Evolutionary conservation across 345 rosid genomes (phyloP).

Genomic region (Excoecaria cochinchinensis): DNA sequence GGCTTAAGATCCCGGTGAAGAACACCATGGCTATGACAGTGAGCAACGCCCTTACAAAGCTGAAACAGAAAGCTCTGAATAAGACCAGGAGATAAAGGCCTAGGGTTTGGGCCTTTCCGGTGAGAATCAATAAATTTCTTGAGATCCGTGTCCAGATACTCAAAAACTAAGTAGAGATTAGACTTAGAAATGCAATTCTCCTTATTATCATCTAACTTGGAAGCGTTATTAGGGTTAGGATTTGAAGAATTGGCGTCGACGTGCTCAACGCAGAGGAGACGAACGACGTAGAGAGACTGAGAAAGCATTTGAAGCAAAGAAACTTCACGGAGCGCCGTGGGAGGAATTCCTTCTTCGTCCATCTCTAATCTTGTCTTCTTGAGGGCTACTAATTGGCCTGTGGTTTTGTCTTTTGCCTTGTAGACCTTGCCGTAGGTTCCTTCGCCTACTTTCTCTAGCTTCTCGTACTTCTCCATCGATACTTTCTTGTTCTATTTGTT

Average conservation of each 20-base stretch:
- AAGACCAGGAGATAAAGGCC: conserved; percentile 51
- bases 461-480: conserved; percentile 91
- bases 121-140: conserved; percentile 82
- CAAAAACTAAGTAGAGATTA: conserved; percentile 81
- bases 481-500: neutral
- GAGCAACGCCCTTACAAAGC: conserved; percentile 92
- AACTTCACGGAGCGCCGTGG: conserved; percentile 92
- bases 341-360: conserved; percentile 98
- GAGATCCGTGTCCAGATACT: conserved; percentile 90
- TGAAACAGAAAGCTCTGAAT: conserved; percentile 79
- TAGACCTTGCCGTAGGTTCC: conserved; percentile 95
- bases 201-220: conserved; percentile 8
- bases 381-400: conserved; percentile 80
- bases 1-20: conserved; percentile 94
- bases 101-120: conserved; percentile 72
- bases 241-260: conserved; percentile 38
- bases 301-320: conserved; percentile 94
- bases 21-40: conserved; percentile 93
- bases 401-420: conserved; percentile 81
- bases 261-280: conserved; percentile 88
- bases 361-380: conserved; percentile 90
- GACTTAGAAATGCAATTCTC: conserved; percentile 40
- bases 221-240: neutral
- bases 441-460: conserved; percentile 94
- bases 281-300: conserved; percentile 80